phyloP scores from a whole-genome alignment of 139 green algal genomes.

The Mesostigma viride region DNA sequence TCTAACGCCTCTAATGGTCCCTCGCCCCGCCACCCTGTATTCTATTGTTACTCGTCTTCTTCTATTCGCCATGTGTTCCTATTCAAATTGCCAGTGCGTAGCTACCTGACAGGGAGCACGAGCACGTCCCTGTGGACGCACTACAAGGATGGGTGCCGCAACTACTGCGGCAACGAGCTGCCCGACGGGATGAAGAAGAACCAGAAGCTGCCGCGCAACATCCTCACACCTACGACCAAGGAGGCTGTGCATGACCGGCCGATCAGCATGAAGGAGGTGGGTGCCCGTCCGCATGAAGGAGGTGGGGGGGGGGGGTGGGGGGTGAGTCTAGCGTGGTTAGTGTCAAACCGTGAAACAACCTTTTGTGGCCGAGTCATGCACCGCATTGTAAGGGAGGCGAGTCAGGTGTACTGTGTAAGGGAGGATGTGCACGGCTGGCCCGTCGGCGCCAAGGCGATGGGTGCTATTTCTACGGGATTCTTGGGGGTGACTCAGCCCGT shows the following conservation, averaged over 20 bases:
- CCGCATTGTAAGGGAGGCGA: no score
- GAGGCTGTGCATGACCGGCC: constrained; percentile 77
- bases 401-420: no score
- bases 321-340: no score
- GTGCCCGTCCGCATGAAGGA: no score
- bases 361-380: no score
- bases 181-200: constrained; percentile 92
- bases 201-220: constrained; percentile 58
- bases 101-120: constrained; percentile 92
- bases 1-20: background rate
- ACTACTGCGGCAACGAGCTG: constrained; percentile 93
- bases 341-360: no score
- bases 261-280: constrained; percentile 57
- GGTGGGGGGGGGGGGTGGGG: no score
- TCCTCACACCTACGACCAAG: constrained; percentile 97
- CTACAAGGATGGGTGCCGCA: constrained; percentile 70
- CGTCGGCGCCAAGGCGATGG: no score
- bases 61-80: background rate
- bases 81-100: constrained; percentile 43
- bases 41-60: background rate
- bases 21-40: background rate
- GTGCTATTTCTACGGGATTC: no score
- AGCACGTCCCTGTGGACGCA: constrained; percentile 95
- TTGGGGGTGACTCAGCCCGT: no score
- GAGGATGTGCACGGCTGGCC: no score